Evolutionary conservation across 257 asterid species (phyloP).

Genomic region (Forsythia viridissima): DNA sequence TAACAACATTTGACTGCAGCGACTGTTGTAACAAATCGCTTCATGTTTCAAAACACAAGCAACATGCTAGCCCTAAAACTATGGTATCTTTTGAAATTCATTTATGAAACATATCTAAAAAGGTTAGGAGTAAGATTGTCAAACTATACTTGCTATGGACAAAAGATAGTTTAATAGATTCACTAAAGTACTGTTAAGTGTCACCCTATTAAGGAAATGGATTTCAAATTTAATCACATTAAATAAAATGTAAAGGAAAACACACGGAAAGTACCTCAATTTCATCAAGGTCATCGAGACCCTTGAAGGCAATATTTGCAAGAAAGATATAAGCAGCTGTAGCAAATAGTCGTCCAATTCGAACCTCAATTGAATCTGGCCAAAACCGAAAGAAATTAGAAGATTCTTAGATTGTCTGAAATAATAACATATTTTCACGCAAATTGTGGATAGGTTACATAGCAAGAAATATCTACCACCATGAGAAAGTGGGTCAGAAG

Average conservation of each 20-base stretch:
- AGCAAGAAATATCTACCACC: slow-evolving; percentile 1
- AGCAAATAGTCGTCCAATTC: slow-evolving; percentile 65
- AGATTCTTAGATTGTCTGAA: slow-evolving; percentile 15
- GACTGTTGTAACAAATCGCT: neutral
- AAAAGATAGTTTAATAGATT: neutral
- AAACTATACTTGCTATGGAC: slow-evolving; percentile 12
- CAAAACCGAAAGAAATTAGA: slow-evolving; percentile 30
- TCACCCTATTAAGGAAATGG: neutral
- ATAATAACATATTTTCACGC: neutral
- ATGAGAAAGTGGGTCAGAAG: slow-evolving; percentile 11
- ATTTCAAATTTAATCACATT: neutral
- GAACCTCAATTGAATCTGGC: slow-evolving; percentile 72
- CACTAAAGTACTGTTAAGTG: slow-evolving; percentile 1
- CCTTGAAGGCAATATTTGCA: slow-evolving; percentile 66
- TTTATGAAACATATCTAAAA: neutral
- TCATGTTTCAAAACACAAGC: neutral
- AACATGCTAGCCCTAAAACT: neutral
- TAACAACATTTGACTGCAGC: neutral
- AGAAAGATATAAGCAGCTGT: slow-evolving; percentile 65
- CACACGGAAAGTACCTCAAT: slow-evolving; percentile 54
- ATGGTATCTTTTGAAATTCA: slow-evolving; percentile 11
- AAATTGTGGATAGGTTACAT: neutral
- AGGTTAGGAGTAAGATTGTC: neutral
- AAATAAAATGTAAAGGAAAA: slow-evolving; percentile 4
- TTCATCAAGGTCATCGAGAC: slow-evolving; percentile 66